Percentiles rank a stretch among this genome's conserved stretches.
Conservation (phyloP, 331 rosid species). For the Ulmus americana region DNA sequence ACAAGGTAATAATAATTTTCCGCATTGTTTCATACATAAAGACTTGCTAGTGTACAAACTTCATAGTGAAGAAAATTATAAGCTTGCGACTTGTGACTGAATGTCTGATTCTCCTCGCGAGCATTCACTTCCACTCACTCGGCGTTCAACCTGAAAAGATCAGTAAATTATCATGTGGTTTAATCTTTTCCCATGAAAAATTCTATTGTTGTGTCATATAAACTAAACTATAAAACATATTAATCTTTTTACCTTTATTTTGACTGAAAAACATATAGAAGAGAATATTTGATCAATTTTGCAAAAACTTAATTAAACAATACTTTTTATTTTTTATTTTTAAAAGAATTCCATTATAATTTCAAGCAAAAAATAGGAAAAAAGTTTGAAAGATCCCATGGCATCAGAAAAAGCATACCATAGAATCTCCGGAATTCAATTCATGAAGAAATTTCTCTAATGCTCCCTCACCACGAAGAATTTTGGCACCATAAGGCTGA, state of each 20-base stretch:
- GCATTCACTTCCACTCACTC: neutral
- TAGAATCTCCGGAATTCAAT: slow-evolving; percentile 9
- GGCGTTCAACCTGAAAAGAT: slow-evolving; percentile 15
- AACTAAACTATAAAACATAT: too few relatives aligned
- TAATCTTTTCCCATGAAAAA: neutral
- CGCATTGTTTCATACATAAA: too few relatives aligned
- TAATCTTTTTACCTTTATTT: too few relatives aligned
- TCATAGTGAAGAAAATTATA: slow-evolving; percentile 9
- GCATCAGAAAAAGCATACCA: slow-evolving; percentile 18
- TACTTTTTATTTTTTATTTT: neutral
- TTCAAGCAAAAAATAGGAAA: neutral
- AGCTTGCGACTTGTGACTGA: slow-evolving; percentile 23
- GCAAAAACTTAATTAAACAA: neutral
- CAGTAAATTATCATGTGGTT: neutral
- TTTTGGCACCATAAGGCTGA: slow-evolving; percentile 54
- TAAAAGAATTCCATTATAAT: neutral
- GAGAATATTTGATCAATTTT: neutral
- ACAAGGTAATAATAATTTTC: too few relatives aligned
- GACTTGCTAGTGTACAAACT: too few relatives aligned
- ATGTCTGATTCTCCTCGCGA: slow-evolving; percentile 15
- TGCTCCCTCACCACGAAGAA: slow-evolving; percentile 32
- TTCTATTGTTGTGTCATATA: neutral
- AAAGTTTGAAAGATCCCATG: neutral
- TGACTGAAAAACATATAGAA: too few relatives aligned
- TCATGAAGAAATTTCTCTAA: slow-evolving; percentile 13